A percentile compares a stretch with the other conserved stretches of the same genome.
Conservation (phyloP, 202 grass and related monocot genomes). For the Setaria italica region DNA sequence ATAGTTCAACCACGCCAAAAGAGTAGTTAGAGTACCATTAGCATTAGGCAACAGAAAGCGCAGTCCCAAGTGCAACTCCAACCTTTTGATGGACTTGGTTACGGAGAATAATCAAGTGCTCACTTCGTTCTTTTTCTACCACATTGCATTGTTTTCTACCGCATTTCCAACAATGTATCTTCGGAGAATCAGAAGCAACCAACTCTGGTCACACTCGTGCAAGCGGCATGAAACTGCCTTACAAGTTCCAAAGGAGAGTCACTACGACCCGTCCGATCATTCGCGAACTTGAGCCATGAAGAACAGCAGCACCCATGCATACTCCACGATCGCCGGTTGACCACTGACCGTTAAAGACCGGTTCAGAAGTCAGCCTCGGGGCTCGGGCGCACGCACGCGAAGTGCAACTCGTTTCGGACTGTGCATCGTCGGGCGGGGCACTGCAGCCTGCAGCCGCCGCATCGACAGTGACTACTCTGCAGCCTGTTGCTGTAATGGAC, state of each 20-base stretch:
- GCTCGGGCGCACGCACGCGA: neutral
- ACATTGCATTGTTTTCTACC: slow-evolving; percentile 1
- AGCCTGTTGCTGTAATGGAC: neutral
- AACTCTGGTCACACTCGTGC: neutral
- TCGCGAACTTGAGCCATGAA: neutral
- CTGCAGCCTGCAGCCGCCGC: neutral
- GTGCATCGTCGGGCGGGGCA: too few relatives aligned
- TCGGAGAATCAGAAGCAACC: neutral
- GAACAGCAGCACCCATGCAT: neutral
- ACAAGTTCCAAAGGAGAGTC: neutral
- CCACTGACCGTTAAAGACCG: neutral
- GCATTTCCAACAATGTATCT: neutral
- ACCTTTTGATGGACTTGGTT: neutral
- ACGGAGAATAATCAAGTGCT: neutral
- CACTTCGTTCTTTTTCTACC: neutral
- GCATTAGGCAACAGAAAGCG: neutral
- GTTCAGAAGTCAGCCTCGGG: neutral
- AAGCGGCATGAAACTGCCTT: neutral
- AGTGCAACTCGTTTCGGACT: neutral
- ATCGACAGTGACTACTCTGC: neutral
- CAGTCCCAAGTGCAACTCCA: neutral
- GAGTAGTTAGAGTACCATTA: neutral
- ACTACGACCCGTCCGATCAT: slow-evolving; percentile 19
- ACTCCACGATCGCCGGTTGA: neutral
- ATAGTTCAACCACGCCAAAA: neutral